Base-by-base conservation (phyloP, 768 basidiomycete genomes). In the Podaxis sp. region DNA sequence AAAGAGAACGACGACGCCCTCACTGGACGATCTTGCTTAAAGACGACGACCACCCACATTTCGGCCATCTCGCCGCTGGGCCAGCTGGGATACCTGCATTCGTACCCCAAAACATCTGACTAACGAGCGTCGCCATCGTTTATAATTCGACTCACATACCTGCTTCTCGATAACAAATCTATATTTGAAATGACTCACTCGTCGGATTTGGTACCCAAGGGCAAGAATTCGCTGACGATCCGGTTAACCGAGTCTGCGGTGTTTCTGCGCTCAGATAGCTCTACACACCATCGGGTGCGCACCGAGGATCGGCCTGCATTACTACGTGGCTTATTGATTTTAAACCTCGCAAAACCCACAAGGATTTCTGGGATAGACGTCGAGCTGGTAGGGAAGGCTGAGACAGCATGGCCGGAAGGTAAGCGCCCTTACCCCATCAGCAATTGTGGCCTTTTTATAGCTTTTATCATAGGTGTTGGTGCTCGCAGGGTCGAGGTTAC, bases 381-480 rank as follows among this genome's bases (percentile, higher is more conserved):
- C 41, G 86, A 88, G 71, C 76, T 99, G 22, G 79, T 87, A 50
- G 95, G 91, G 2, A 89, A 80, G 63, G 80, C 88, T 2, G 76
- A 80, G 24, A 90, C 88, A 3, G 83, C 86, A 40, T 97, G 94
- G 89, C 87, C 90, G 2, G 95, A 97, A 82, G 93, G 96, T 95
- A 46, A 20, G 26, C 26, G 57, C 41, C 20, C 58, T 60, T 44
- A 53, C 57, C 38, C 58, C 56, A 20, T 8, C 44, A 46, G 56
- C 53, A 33, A 52, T 44, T 58, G 53, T 28, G 13, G 40, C 50
- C 58, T 10, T 59, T 59, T 52, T 13, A 41, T 30, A 41, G 22
- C n/a, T 53, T 41, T 15, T 40, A n/a, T 40, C 50, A 28, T 33
- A 84, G 82, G 82, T 78, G 81, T 91, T 57, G 93, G 93, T 63